Percentiles rank a stretch among this genome's conserved stretches.
These are phyloP conservation scores for Spathaspora hagerdaliae DNA, from an alignment of 805 yeast species.

Conservation along the genomic window DNA sequence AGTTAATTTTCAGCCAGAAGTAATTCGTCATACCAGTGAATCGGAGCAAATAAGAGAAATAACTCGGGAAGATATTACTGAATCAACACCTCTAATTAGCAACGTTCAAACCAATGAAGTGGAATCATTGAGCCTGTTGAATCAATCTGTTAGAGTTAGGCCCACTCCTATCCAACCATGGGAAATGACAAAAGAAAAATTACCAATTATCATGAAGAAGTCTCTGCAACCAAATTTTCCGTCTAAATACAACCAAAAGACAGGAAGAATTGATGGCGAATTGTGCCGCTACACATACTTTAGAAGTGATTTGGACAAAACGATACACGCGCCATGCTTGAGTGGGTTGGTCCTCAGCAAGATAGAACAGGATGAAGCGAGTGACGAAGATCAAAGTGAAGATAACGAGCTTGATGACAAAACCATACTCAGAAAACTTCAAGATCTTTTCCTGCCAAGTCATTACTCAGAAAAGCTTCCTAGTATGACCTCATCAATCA, in stretches of 20 bases:
- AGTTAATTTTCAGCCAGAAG: slow-evolving; percentile 5
- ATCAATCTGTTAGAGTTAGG: slow-evolving; percentile 50
- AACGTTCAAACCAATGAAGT: slow-evolving; percentile 30
- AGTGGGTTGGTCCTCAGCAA: slow-evolving; percentile 56
- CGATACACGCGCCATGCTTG: slow-evolving; percentile 84
- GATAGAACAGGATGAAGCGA: neutral
- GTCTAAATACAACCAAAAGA: slow-evolving; percentile 1
- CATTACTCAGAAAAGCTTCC: slow-evolving; percentile 11
- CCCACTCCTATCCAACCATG: slow-evolving; percentile 77
- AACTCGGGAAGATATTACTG: slow-evolving; percentile 15
- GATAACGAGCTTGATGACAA: slow-evolving; percentile 5
- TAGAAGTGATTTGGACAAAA: slow-evolving; percentile 83
- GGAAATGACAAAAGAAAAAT: slow-evolving; percentile 38
- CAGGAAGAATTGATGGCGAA: slow-evolving; percentile 11
- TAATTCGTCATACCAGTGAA: slow-evolving; percentile 1
- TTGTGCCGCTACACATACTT: slow-evolving; percentile 81
- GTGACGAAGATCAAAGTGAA: slow-evolving; percentile 4
- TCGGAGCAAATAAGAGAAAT: no score
- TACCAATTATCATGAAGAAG: slow-evolving; percentile 26
- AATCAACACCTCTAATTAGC: slow-evolving; percentile 26
- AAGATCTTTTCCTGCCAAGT: slow-evolving; percentile 24
- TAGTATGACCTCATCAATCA: slow-evolving; percentile 8
- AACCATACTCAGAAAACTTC: slow-evolving; percentile 8
- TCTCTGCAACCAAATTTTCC: slow-evolving; percentile 1
- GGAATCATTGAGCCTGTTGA: slow-evolving; percentile 35